Conservation (phyloP, 305 asterid genomes). For the Andrographis paniculata region DNA sequence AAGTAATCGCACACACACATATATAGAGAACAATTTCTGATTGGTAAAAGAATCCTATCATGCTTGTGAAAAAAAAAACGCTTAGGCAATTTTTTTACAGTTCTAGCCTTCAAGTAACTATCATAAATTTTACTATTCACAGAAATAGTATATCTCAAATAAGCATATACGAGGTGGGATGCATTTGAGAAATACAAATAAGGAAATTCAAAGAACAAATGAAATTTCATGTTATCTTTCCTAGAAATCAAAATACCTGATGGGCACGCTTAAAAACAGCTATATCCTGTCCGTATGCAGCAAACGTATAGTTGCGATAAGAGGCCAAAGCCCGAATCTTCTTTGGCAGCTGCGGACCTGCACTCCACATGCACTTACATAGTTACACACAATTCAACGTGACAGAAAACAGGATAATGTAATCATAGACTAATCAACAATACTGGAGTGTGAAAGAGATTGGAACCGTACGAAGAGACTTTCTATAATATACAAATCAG, state of each 20-base stretch:
- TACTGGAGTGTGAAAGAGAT: background rate
- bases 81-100: too few relatives aligned
- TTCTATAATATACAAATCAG: too few relatives aligned
- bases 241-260: constrained; percentile 36
- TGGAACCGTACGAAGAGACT: background rate
- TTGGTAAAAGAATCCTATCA: too few relatives aligned
- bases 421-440: background rate
- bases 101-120: too few relatives aligned
- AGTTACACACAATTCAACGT: background rate
- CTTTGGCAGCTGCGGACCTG: constrained; percentile 90
- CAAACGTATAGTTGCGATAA: constrained; percentile 76
- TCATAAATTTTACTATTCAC: too few relatives aligned
- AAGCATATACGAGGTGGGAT: too few relatives aligned
- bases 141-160: too few relatives aligned
- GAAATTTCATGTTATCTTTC: background rate
- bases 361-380: constrained; percentile 15
- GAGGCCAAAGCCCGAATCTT: constrained; percentile 90
- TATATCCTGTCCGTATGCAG: constrained; percentile 65
- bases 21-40: too few relatives aligned
- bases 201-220: background rate
- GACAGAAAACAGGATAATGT: too few relatives aligned
- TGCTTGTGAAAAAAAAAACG: too few relatives aligned
- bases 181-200: too few relatives aligned
- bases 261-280: constrained; percentile 90
- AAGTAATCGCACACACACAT: constrained; percentile 2